Conservation (phyloP, 306 rosid genomes). For the Psophocarpus tetragonolobus region DNA sequence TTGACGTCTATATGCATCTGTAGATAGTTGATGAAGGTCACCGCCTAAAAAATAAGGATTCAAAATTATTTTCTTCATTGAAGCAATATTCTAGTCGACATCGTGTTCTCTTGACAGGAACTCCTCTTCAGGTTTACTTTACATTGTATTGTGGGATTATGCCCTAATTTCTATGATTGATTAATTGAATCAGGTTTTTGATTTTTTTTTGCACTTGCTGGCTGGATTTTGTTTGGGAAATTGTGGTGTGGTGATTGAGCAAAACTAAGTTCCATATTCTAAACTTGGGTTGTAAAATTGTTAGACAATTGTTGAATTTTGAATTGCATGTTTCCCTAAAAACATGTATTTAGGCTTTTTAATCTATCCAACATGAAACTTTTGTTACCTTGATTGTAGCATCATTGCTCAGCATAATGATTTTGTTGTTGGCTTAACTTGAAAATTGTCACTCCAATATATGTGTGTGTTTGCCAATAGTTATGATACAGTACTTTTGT, state of each 20-base stretch:
- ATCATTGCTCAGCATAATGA: not conserved
- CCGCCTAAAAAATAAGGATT: conserved; percentile 97
- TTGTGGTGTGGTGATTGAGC: not conserved
- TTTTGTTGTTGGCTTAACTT: conserved; percentile 17
- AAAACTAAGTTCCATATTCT: conserved; percentile 18
- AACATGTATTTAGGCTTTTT: not conserved
- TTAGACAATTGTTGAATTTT: not conserved
- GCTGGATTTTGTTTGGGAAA: conserved; percentile 9
- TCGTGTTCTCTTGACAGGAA: conserved; percentile 95
- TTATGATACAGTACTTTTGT: not conserved
- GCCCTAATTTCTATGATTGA: not conserved
- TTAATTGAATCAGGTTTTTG: conserved; percentile 1
- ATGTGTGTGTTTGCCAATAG: not conserved
- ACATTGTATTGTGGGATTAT: conserved; percentile 23
- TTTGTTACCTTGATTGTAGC: conserved; percentile 6
- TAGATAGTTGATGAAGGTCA: conserved; percentile 99
- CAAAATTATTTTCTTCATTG: conserved; percentile 90
- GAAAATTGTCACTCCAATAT: not conserved
- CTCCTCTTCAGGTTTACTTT: conserved; percentile 94
- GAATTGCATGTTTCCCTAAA: not conserved
- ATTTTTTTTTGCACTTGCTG: not conserved
- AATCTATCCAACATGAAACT: conserved; percentile 10
- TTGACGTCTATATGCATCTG: conserved; percentile 26
- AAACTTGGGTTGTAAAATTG: conserved; percentile 13
- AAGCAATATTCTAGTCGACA: conserved; percentile 81